phyloP scores from a whole-genome alignment of 805 yeast genomes.

The Candida tallmaniae region DNA sequence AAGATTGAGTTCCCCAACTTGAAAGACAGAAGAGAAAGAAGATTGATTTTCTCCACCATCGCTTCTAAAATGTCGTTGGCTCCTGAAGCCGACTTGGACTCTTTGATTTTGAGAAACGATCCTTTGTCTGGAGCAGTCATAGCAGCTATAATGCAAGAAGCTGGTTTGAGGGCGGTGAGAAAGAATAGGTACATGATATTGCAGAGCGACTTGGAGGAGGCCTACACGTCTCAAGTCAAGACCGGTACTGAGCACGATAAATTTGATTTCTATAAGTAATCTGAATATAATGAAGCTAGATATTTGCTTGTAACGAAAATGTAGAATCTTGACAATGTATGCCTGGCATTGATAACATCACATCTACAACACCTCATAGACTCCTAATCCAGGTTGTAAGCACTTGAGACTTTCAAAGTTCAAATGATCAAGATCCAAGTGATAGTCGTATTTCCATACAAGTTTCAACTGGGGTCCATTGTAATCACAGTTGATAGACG shows the following conservation, averaged over 20 bases:
- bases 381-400: slow-evolving; percentile 59
- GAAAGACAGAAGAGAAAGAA: slow-evolving; percentile 96
- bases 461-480: slow-evolving; percentile 12
- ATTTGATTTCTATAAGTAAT: slow-evolving; percentile 90
- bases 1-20: slow-evolving; percentile 96
- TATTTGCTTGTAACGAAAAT: neutral
- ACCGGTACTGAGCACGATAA: slow-evolving; percentile 93
- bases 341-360: neutral
- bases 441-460: slow-evolving; percentile 37
- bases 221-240: slow-evolving; percentile 95
- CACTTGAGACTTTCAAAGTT: slow-evolving; percentile 41
- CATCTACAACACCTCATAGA: slow-evolving; percentile 40
- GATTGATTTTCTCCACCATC: slow-evolving; percentile 91
- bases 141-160: slow-evolving; percentile 99
- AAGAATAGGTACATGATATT: slow-evolving; percentile 95
- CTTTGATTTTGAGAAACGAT: slow-evolving; percentile 91
- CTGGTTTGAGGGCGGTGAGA: slow-evolving; percentile 97
- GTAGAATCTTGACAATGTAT: no score
- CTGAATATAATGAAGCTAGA: neutral
- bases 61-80: slow-evolving; percentile 97
- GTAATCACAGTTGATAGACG: slow-evolving; percentile 24
- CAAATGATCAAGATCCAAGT: slow-evolving; percentile 72
- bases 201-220: slow-evolving; percentile 96
- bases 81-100: slow-evolving; percentile 95
- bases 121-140: slow-evolving; percentile 96